phyloP scores from a whole-genome alignment of 2,329 filamentous ascomycete species.

The Fusarium armeniacum region DNA sequence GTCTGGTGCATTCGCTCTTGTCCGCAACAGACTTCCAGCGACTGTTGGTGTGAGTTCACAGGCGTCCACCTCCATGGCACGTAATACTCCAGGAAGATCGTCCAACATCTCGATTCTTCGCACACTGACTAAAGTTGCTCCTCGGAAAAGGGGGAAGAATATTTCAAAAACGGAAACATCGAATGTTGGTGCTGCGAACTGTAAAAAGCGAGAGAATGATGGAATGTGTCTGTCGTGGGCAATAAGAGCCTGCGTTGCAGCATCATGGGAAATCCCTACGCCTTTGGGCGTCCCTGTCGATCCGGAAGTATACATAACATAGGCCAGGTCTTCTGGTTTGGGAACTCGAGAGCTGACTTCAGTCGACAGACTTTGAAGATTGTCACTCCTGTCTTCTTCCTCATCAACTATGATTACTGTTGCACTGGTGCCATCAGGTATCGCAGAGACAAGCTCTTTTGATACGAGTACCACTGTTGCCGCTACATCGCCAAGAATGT shows the following conservation, averaged over 20 bases:
- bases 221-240: slow-evolving; percentile 86
- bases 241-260: slow-evolving; percentile 84
- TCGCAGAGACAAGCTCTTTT: slow-evolving; percentile 58
- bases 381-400: slow-evolving; percentile 19
- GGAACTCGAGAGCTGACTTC: slow-evolving; percentile 36
- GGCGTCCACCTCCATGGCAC: slow-evolving; percentile 78
- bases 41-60: slow-evolving; percentile 93
- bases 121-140: slow-evolving; percentile 79
- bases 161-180: slow-evolving; percentile 97
- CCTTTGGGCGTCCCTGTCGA: slow-evolving; percentile 92
- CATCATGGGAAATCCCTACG: slow-evolving; percentile 83
- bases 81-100: slow-evolving; percentile 78
- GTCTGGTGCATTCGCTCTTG: slow-evolving; percentile 74
- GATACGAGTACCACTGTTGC: slow-evolving; percentile 78
- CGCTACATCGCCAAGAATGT: slow-evolving; percentile 83
- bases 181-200: slow-evolving; percentile 93
- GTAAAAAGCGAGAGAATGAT: slow-evolving; percentile 81
- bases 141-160: slow-evolving; percentile 86
- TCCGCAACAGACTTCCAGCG: slow-evolving; percentile 79
- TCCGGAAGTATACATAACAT: slow-evolving; percentile 94
- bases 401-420: slow-evolving; percentile 57
- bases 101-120: slow-evolving; percentile 78
- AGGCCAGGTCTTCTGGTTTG: slow-evolving; percentile 71
- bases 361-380: not conserved
- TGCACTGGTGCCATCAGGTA: slow-evolving; percentile 54